Percentiles rank a stretch among this genome's conserved stretches.
Conservation (phyloP, 768 basidiomycete genomes). For the Pleurotus ostreatus region DNA sequence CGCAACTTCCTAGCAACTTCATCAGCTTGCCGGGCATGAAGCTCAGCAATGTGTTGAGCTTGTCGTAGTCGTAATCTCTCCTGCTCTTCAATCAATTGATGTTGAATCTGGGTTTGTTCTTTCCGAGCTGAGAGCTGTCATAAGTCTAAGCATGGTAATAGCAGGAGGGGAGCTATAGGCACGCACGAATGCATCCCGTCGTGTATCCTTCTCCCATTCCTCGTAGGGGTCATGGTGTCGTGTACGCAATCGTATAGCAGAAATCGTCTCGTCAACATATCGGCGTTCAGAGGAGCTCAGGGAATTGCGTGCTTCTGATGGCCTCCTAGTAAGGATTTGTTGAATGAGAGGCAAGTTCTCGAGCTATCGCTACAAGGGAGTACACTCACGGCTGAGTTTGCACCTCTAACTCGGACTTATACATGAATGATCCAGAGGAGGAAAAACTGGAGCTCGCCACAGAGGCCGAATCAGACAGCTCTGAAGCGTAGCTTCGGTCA, state of each 20-base stretch:
- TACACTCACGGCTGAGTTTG: conserved; percentile 30
- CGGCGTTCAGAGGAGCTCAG: conserved; percentile 36
- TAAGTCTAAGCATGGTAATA: neutral
- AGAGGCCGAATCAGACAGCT: conserved; percentile 19
- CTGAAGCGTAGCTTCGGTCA: conserved; percentile 22
- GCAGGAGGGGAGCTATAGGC: neutral
- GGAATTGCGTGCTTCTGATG: conserved; percentile 20
- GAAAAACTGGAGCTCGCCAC: conserved; percentile 16
- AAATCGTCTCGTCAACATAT: conserved; percentile 44
- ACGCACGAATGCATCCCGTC: conserved; percentile 49
- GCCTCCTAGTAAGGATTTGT: conserved; percentile 10
- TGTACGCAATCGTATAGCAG: conserved; percentile 47
- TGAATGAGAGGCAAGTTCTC: neutral
- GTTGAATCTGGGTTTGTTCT: conserved; percentile 28
- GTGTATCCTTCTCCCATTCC: conserved; percentile 51
- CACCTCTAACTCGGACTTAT: conserved; percentile 40
- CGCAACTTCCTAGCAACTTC: conserved; percentile 48
- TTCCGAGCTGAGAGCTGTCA: conserved; percentile 42
- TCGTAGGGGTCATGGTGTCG: conserved; percentile 54
- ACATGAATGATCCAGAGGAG: conserved; percentile 34
- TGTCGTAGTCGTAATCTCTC: conserved; percentile 33
- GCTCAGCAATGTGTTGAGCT: conserved; percentile 28
- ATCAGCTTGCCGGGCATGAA: conserved; percentile 45
- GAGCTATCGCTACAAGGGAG: conserved; percentile 1
- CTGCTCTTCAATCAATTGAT: conserved; percentile 38